Evolutionary conservation across 805 yeast genomes (phyloP), one percentile per base, ranked within the genome.

Genomic region (Candida glaebosa): DNA sequence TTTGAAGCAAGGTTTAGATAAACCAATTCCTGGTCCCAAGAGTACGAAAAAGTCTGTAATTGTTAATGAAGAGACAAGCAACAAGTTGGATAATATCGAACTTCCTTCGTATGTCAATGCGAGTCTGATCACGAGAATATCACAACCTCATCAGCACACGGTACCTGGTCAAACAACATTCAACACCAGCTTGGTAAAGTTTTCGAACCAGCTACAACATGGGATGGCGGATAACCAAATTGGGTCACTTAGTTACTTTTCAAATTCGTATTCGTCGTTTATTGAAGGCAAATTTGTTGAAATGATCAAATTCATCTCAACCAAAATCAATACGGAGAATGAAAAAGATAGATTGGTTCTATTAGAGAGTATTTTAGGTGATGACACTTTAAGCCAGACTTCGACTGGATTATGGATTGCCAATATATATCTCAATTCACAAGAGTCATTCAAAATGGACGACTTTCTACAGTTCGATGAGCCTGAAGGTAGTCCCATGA

Each of bases 31-130:
- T 17, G 12, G 25, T 16, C 9, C 15, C 6, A 38, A 35, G 22
- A 17, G 17, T 10, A 33, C 22, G 14, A 32, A 33, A 20, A 33
- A 32, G 4, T 19, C 30, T 4, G 16, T 26, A n/a, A 36, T 28
- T 5, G 18, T 10, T 10, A 34, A 20, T 3, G 46, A 40, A 14
- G 31, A 28, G 6, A 18, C 38, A 12, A 46, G 43, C 1, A 65
- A 64, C 38, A 51, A 50, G 18, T 45, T 65, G 4, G 72, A 68
- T 38, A 51, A 61, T 17, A 57, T 69, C 15, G 60, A 63, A 34
- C 52, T 69, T 17, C 75, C 75, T 1, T 59, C 67, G 3, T 54
- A 58, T 34, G 62, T 69, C 12, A 58, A 69, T 44, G 67, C 67
- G 2, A 53, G 45, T 12, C 59, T 57, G 18, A 47, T 69, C 6